Conservation (phyloP, 768 basidiomycete species). For the Boletus rubroflammeus region DNA sequence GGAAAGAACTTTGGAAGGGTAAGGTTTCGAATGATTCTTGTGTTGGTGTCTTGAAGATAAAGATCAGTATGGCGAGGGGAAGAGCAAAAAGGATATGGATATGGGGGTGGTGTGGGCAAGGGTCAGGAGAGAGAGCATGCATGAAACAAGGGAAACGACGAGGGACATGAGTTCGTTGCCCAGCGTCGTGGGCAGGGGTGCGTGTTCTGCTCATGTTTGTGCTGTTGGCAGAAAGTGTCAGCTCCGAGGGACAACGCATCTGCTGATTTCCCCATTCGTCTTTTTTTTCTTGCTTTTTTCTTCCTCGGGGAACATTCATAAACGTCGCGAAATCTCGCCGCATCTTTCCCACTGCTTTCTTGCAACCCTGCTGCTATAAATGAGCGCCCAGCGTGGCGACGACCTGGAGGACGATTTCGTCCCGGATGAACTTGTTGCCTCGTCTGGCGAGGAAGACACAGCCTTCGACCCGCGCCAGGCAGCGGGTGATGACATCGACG, state of each 20-base stretch:
- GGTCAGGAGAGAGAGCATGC: conserved; percentile 9
- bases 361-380: neutral
- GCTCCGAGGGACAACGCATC: neutral
- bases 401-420: conserved; percentile 84
- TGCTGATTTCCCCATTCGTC: conserved; percentile 13
- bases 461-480: conserved; percentile 25
- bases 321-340: neutral
- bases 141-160: neutral
- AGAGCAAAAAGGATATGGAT: neutral
- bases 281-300: neutral
- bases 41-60: neutral
- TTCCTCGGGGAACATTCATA: neutral
- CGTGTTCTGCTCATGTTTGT: conserved; percentile 30
- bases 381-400: conserved; percentile 52
- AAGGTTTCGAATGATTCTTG: neutral
- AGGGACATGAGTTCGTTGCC: conserved; percentile 7
- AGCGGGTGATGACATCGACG: conserved; percentile 35
- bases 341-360: conserved; percentile 5
- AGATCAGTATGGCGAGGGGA: conserved; percentile 4
- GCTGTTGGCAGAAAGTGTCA: conserved; percentile 6
- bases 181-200: conserved; percentile 7
- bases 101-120: conserved; percentile 9
- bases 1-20: neutral
- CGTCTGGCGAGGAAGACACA: conserved; percentile 54
- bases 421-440: conserved; percentile 61